Evolutionary conservation across 108 stramenopile genomes (phyloP).

Genomic region (Nannochloropsis oceanica): DNA sequence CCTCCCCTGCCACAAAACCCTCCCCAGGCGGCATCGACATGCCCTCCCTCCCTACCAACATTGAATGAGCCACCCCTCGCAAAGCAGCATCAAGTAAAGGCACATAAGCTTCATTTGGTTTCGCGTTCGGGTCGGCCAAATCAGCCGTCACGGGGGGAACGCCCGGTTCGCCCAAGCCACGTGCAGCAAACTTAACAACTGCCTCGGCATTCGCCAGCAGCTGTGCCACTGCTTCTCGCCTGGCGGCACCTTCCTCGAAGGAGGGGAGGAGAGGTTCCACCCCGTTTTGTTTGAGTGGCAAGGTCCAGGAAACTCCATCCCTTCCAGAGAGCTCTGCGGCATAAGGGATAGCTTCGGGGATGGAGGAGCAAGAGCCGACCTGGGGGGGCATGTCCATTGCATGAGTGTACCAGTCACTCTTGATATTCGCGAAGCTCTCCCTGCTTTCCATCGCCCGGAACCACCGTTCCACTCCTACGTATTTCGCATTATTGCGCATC

Average conservation of each 20-base stretch:
- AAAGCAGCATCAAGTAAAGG: constrained; percentile 46
- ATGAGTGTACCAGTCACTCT: not conserved
- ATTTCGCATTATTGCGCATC: constrained; percentile 47
- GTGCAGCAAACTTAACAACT: constrained; percentile 61
- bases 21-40: not conserved
- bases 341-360: not conserved
- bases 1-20: not conserved
- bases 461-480: constrained; percentile 7
- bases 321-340: constrained; percentile 24
- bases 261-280: constrained; percentile 55
- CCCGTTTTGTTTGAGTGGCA: constrained; percentile 37
- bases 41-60: not conserved
- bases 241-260: constrained; percentile 48
- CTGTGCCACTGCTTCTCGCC: constrained; percentile 63
- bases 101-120: constrained; percentile 10
- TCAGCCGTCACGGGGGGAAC: constrained; percentile 59
- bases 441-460: not conserved
- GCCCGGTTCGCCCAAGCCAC: constrained; percentile 66
- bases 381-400: constrained; percentile 65
- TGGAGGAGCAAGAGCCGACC: constrained; percentile 56
- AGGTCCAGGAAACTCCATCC: constrained; percentile 25
- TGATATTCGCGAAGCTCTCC: not conserved
- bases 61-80: not conserved
- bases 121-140: constrained; percentile 61
- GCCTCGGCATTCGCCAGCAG: constrained; percentile 54